Percentiles rank a stretch among this genome's conserved stretches.
Conservation (phyloP, 306 rosid genomes). For the Prunus fruticosa region DNA sequence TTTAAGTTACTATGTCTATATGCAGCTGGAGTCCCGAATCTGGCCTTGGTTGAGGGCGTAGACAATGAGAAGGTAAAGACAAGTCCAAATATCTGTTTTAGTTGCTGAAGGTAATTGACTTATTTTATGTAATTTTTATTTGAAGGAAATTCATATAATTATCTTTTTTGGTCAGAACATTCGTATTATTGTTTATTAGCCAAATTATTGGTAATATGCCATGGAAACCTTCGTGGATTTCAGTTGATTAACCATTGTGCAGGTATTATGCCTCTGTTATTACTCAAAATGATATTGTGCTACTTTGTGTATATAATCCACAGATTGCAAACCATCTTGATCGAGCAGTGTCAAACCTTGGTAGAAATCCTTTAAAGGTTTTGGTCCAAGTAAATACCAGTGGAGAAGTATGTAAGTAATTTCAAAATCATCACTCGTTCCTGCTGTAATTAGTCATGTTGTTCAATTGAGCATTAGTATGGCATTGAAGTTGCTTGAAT, state of each 20-base stretch:
- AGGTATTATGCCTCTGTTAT: not conserved
- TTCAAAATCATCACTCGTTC: conserved; percentile 10
- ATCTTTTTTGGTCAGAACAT: too few relatives aligned
- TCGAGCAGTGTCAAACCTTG: conserved; percentile 63
- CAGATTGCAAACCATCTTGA: conserved; percentile 87
- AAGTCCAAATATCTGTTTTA: conserved; percentile 20
- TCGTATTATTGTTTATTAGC: not conserved
- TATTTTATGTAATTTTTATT: conserved; percentile 15
- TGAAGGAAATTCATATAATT: too few relatives aligned
- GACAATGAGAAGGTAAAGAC: conserved; percentile 79
- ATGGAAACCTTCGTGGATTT: not conserved
- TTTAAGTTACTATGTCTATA: not conserved
- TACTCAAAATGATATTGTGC: conserved; percentile 9
- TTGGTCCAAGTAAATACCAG: conserved; percentile 91
- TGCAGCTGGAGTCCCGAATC: conserved; percentile 76
- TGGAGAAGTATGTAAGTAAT: conserved; percentile 80
- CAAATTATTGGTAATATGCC: not conserved
- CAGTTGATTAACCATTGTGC: not conserved
- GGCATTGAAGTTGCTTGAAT: not conserved
- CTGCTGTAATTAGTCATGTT: conserved; percentile 4
- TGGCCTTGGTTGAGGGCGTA: conserved; percentile 79
- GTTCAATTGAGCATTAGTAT: not conserved
- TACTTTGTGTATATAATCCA: conserved; percentile 30
- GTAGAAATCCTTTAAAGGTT: conserved; percentile 70
- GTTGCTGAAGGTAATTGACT: conserved; percentile 8